Conservation (phyloP, 1,284 basidiomycete genomes). For the Sparassis latifolia region DNA sequence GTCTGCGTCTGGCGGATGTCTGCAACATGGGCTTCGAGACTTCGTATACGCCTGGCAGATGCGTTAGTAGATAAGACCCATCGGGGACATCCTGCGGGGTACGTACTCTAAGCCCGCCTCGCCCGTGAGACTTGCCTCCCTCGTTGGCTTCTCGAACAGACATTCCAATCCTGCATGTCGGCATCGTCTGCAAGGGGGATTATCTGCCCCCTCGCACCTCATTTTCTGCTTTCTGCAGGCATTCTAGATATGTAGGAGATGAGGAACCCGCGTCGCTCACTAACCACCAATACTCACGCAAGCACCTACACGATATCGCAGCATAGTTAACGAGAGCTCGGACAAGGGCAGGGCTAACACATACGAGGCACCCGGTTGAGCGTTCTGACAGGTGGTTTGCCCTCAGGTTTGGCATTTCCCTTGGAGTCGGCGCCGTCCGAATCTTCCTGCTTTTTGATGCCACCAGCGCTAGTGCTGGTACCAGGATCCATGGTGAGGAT, state of each 20-base stretch:
- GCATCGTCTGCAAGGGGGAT: conserved; percentile 87
- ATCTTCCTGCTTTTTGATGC: conserved; percentile 38
- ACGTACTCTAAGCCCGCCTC: conserved; percentile 85
- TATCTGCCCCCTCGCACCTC: conserved; percentile 86
- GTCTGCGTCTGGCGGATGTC: conserved; percentile 67
- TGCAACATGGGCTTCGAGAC: conserved; percentile 76
- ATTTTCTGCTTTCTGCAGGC: conserved; percentile 84
- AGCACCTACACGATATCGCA: conserved; percentile 45
- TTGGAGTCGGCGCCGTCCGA: conserved; percentile 32
- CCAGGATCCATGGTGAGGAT: conserved; percentile 24
- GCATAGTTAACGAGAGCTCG: neutral
- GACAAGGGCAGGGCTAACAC: conserved; percentile 22
- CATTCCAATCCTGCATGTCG: conserved; percentile 80
- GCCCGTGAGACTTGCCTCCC: conserved; percentile 77
- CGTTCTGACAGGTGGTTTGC: conserved; percentile 65
- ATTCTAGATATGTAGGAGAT: conserved; percentile 43
- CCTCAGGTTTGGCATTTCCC: conserved; percentile 43
- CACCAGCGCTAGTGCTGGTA: conserved; percentile 19
- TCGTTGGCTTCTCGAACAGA: conserved; percentile 84
- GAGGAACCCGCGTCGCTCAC: neutral
- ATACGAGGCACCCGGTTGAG: conserved; percentile 78
- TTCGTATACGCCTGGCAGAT: conserved; percentile 69
- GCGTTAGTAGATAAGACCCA: conserved; percentile 10
- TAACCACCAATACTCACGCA: conserved; percentile 46
- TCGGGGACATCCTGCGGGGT: conserved; percentile 3